Evolutionary conservation across 2,329 filamentous ascomycete genomes (phyloP), one percentile per base, ranked within the genome.

Genomic region (Stromatinia cepivora): DNA sequence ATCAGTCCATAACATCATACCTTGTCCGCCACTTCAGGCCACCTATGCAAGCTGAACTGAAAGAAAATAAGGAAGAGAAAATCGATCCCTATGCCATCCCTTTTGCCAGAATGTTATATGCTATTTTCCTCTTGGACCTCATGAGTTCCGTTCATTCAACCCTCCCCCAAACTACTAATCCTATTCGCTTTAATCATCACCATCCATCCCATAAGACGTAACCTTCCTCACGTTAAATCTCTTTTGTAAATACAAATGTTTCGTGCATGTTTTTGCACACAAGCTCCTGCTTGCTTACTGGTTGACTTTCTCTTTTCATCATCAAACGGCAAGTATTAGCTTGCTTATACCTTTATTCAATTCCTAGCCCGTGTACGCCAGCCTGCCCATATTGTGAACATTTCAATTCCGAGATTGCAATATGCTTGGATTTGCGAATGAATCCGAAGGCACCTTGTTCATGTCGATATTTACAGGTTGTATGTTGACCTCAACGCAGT

Each of bases 401-500:
- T 31, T 61, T 46, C 45, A 45, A 62, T 50, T 50, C 13, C 45
- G 45, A 36, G 59, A 62, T 62, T 31, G 28, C 59, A 62, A 62
- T 50, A 62, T 62, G 46, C 59, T 39, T 62, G 58, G n/a, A 62
- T 36, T 62, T 62, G 48, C 28, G 22, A 50, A 36, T n/a, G 46
- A n/a, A 9, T 28, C 59, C 45, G 59, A 50, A 62, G 59, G n/a
- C 31, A 50, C 48, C 31, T 34, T 54, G 8, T 42, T 10, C 57
- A 45, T 31, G 22, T 42, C 31, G 13, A 54, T 74, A 74, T 78
- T 77, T 77, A 79, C 75, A 78, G 70, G 69, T 77, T 79, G 71
- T 78, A 78, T 58, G 69, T 75, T 48, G 71, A 65, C 52, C 74
- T 73, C 56, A 79, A 73, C 69, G 72, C 71, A 28, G 72, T 73